A percentile compares a stretch with the other conserved stretches of the same genome.
Conservation (phyloP, 495 filamentous ascomycete species). For the Daldinia decipiens region DNA sequence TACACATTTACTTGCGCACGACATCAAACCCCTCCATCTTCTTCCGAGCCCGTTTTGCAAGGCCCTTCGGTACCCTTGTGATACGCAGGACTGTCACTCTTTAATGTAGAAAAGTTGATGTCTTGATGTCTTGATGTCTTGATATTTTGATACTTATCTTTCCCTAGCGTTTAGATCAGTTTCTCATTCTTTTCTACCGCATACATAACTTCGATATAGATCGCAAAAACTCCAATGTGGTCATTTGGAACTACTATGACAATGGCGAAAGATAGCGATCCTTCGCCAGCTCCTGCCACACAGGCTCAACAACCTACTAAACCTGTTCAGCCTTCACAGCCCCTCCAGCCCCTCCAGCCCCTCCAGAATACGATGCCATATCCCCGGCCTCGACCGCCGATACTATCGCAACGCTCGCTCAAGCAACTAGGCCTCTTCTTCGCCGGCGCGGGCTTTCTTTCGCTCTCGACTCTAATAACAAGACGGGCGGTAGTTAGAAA, state of each 20-base stretch:
- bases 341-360: conserved; percentile 20
- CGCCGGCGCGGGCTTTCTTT: conserved; percentile 77
- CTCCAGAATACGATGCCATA: conserved; percentile 27
- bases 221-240: conserved; percentile 38
- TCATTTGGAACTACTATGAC: conserved; percentile 51
- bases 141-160: background rate
- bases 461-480: conserved; percentile 73
- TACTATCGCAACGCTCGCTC: conserved; percentile 54
- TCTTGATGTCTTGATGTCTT: background rate
- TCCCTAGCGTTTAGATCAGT: background rate
- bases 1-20: background rate
- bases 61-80: background rate
- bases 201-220: conserved; percentile 11
- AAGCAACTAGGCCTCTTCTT: conserved; percentile 70
- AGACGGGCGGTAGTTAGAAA: conserved; percentile 71
- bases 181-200: conserved; percentile 5
- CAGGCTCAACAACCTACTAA: background rate
- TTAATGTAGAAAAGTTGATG: background rate
- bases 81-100: background rate
- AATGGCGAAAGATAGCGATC: conserved; percentile 46
- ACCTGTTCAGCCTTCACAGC: conserved; percentile 4
- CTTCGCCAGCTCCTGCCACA: conserved; percentile 20
- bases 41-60: background rate
- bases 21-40: conserved; percentile 10
- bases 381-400: conserved; percentile 25